phyloP scores from a whole-genome alignment of 2,329 filamentous ascomycete species.

The Daldinia eschscholtzii region DNA sequence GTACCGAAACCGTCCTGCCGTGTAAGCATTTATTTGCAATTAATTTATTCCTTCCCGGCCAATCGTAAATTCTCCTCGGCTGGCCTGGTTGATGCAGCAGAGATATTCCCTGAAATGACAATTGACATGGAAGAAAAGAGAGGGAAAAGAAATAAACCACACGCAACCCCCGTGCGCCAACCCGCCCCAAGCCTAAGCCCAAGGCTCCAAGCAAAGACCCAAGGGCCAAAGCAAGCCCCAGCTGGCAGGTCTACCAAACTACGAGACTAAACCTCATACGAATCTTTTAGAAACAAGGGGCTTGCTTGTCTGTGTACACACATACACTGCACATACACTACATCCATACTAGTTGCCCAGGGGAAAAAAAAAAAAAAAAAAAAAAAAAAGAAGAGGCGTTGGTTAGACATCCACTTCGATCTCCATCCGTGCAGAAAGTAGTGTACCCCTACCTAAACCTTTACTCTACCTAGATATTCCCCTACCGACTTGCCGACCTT shows the following conservation, averaged over 20 bases:
- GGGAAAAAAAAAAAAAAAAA: constrained; percentile 5
- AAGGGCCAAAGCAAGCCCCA: constrained; percentile 14
- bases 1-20: constrained; percentile 47
- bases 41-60: constrained; percentile 19
- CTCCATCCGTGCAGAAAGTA: constrained; percentile 27
- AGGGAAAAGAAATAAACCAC: too few species aligned
- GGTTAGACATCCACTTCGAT: constrained; percentile 22
- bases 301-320: constrained; percentile 12
- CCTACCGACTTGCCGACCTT: constrained; percentile 2
- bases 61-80: constrained; percentile 38
- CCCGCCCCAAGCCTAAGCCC: constrained; percentile 7
- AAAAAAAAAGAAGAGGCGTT: constrained; percentile 29
- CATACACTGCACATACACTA: background rate
- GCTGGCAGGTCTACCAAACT: constrained; percentile 28
- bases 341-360: background rate
- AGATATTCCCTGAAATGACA: constrained; percentile 27
- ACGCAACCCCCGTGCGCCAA: constrained; percentile 23
- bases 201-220: too few species aligned
- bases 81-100: constrained; percentile 22
- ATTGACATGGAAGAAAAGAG: constrained; percentile 14
- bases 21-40: constrained; percentile 35
- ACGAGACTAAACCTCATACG: constrained; percentile 13
- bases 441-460: constrained; percentile 8
- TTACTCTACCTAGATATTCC: background rate
- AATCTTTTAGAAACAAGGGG: constrained; percentile 29